These are phyloP conservation scores for Myxozyma monticola DNA, from an alignment of 805 yeast genomes.

Conservation along the genomic window DNA sequence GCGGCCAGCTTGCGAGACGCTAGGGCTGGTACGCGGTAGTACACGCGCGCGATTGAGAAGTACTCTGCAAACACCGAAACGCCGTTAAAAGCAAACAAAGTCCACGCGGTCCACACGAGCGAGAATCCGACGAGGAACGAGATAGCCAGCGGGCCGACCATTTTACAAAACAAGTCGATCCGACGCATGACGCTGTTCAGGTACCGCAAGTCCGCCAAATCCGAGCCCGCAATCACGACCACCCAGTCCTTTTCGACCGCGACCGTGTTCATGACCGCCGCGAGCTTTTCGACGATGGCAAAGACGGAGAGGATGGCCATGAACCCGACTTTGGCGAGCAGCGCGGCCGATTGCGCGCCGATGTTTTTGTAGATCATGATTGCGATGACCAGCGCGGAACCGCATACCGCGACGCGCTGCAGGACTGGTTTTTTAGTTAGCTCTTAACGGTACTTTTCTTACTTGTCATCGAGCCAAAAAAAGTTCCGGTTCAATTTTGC, in stretches of 20 bases:
- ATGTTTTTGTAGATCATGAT: conserved; percentile 23
- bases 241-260: conserved; percentile 47
- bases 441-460: no score
- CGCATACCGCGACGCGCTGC: conserved; percentile 38
- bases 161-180: conserved; percentile 44
- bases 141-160: conserved; percentile 43
- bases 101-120: conserved; percentile 34
- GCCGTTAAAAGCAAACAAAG: conserved; percentile 37
- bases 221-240: conserved; percentile 39
- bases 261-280: conserved; percentile 42
- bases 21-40: conserved; percentile 38
- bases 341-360: neutral
- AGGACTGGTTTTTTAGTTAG: no score
- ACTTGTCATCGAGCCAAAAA: no score
- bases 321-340: conserved; percentile 14
- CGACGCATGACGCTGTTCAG: conserved; percentile 42
- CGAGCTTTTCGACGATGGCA: conserved; percentile 42
- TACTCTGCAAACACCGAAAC: conserved; percentile 41
- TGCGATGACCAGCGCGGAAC: conserved; percentile 34
- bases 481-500: no score
- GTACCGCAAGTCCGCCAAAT: conserved; percentile 33
- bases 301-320: conserved; percentile 33
- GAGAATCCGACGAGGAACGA: conserved; percentile 38
- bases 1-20: conserved; percentile 10
- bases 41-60: conserved; percentile 40